A percentile compares a stretch with the other conserved stretches of the same genome.
Evolutionary conservation across 768 basidiomycete species (phyloP).

Genomic region (Rhizopogon sp.): DNA sequence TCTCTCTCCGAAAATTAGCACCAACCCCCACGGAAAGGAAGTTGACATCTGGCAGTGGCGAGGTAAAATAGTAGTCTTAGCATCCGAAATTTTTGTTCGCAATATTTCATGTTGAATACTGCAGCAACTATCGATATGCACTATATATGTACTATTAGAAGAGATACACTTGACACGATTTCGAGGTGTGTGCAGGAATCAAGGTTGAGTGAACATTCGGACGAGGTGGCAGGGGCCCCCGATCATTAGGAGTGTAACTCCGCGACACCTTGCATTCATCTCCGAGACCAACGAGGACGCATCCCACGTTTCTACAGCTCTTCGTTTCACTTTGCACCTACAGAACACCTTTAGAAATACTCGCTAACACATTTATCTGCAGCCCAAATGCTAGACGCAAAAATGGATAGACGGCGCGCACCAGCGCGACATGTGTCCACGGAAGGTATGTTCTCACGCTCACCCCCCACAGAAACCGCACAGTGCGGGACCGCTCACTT

Average conservation of each 20-base stretch:
- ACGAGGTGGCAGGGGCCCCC: neutral
- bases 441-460: conserved; percentile 54
- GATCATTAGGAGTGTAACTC: neutral
- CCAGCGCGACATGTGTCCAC: conserved; percentile 63
- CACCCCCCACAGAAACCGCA: neutral
- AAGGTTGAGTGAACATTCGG: too few relatives aligned
- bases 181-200: too few relatives aligned
- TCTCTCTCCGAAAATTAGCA: conserved; percentile 67
- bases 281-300: neutral
- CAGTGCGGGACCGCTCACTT: conserved; percentile 2
- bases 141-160: neutral
- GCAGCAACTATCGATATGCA: neutral
- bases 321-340: neutral
- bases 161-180: neutral
- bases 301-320: neutral
- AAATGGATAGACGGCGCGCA: conserved; percentile 67
- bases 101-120: neutral
- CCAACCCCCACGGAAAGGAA: neutral
- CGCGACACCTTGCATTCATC: neutral
- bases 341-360: neutral
- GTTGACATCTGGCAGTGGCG: neutral
- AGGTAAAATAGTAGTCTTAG: neutral
- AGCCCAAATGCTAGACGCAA: neutral
- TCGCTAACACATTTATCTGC: neutral
- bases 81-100: neutral